Conservation (phyloP, 2,329 filamentous ascomycete species). For the Ustulina deusta region DNA sequence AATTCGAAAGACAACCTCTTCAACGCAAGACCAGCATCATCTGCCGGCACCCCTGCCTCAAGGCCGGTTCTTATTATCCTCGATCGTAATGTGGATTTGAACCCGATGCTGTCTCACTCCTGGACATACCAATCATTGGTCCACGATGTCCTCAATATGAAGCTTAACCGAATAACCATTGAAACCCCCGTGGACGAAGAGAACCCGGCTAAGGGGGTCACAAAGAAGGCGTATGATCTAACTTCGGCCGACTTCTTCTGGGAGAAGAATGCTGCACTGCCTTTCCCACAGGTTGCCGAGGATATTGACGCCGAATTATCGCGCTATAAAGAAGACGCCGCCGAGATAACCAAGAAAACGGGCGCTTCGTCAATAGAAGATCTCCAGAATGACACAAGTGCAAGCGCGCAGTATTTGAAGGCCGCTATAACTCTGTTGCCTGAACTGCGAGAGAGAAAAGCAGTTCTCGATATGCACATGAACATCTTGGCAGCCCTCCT, state of each 20-base stretch:
- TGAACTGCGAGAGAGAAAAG: slow-evolving; percentile 91
- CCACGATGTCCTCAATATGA: slow-evolving; percentile 78
- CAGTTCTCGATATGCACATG: slow-evolving; percentile 98
- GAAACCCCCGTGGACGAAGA: slow-evolving; percentile 84
- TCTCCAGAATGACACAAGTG: slow-evolving; percentile 86
- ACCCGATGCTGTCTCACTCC: slow-evolving; percentile 98
- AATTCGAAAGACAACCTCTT: slow-evolving; percentile 99
- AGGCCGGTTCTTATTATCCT: slow-evolving; percentile 92
- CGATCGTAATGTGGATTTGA: slow-evolving; percentile 93
- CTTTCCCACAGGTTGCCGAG: slow-evolving; percentile 96
- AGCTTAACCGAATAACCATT: slow-evolving; percentile 93
- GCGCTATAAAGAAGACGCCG: slow-evolving; percentile 94
- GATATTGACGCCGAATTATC: slow-evolving; percentile 95
- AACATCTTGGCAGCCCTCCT: slow-evolving; percentile 86
- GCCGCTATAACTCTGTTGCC: slow-evolving; percentile 93
- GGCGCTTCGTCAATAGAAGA: slow-evolving; percentile 94
- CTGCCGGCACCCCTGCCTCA: slow-evolving; percentile 74
- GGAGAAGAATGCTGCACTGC: slow-evolving; percentile 88
- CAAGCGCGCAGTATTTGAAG: slow-evolving; percentile 94
- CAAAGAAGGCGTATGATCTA: slow-evolving; percentile 91
- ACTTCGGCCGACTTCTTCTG: slow-evolving; percentile 95
- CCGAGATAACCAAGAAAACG: slow-evolving; percentile 93
- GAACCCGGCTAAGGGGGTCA: slow-evolving; percentile 78
- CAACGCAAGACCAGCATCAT: slow-evolving; percentile 67
- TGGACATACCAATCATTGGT: slow-evolving; percentile 83